Evolutionary conservation across 1,139 yeast genomes (phyloP).

Genomic region (Kazachstania sp.): DNA sequence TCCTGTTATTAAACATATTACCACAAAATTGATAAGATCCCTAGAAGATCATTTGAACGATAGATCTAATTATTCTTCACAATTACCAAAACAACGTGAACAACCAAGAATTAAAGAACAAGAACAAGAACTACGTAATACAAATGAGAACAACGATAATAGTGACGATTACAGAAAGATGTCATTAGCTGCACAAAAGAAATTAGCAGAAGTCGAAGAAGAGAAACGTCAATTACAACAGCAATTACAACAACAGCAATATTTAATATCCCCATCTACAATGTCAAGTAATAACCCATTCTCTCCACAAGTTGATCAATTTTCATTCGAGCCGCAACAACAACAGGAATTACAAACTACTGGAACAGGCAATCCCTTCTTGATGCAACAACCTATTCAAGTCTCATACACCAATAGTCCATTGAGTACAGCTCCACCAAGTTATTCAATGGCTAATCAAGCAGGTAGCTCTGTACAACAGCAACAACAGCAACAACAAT

Average conservation of each 20-base stretch:
- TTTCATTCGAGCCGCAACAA: constrained; percentile 14
- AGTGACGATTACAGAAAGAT: constrained; percentile 10
- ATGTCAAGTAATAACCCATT: constrained; percentile 22
- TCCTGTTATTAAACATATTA: constrained; percentile 95
- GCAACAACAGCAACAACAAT: constrained; percentile 3
- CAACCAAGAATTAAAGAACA: constrained; percentile 40
- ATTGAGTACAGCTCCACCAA: not conserved
- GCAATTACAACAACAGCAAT: constrained; percentile 25
- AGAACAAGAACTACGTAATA: constrained; percentile 1
- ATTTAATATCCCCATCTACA: constrained; percentile 21
- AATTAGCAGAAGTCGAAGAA: constrained; percentile 23
- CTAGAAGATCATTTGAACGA: constrained; percentile 69
- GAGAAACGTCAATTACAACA: constrained; percentile 25
- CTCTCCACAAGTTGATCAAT: constrained; percentile 14
- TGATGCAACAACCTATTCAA: constrained; percentile 8
- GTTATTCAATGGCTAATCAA: not conserved
- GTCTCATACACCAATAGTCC: constrained; percentile 4
- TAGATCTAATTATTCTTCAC: not conserved
- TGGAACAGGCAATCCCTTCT: constrained; percentile 22
- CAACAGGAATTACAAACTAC: constrained; percentile 4
- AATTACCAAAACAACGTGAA: constrained; percentile 47
- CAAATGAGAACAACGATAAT: constrained; percentile 4
- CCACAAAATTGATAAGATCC: constrained; percentile 81
- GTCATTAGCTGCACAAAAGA: not conserved
- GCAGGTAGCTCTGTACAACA: too few relatives aligned